Evolutionary conservation across 495 filamentous ascomycete species (phyloP).

Genomic region (Pseudomonodictys pantanalensis): DNA sequence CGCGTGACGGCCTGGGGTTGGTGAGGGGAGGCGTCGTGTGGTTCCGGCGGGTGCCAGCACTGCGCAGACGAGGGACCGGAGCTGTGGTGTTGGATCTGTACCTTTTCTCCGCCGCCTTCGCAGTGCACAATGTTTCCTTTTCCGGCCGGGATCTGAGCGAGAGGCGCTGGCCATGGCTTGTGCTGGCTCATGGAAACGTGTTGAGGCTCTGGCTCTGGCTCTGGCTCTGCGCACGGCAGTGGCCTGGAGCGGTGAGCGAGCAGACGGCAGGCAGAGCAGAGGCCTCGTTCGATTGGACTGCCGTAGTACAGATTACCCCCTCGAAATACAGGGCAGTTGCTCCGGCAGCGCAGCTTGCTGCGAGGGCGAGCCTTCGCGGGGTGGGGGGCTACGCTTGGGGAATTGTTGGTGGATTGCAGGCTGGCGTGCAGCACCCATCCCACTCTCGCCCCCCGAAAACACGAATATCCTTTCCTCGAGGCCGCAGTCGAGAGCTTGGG

Average conservation of each 20-base stretch:
- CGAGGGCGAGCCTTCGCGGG: background rate
- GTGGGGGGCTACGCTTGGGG: background rate
- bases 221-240: background rate
- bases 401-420: too few relatives aligned
- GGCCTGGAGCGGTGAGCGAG: background rate
- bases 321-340: slow-evolving; percentile 14
- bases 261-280: background rate
- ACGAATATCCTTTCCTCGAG: background rate
- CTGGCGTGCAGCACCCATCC: background rate
- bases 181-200: background rate
- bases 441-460: background rate
- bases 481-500: background rate
- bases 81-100: slow-evolving; percentile 16
- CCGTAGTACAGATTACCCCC: slow-evolving; percentile 31
- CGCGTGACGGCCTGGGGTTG: slow-evolving; percentile 8
- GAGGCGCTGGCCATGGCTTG: slow-evolving; percentile 2
- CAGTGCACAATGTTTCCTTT: slow-evolving; percentile 5
- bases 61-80: slow-evolving; percentile 11
- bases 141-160: slow-evolving; percentile 1
- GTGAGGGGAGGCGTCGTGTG: background rate
- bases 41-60: background rate
- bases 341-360: slow-evolving; percentile 5
- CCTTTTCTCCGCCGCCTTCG: background rate
- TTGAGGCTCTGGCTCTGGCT: background rate
- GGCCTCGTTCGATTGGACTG: slow-evolving; percentile 9